Evolutionary conservation across 2,329 filamentous ascomycete genomes (phyloP), one percentile per base, ranked within the genome.

Genomic region (Alternaria dauci): DNA sequence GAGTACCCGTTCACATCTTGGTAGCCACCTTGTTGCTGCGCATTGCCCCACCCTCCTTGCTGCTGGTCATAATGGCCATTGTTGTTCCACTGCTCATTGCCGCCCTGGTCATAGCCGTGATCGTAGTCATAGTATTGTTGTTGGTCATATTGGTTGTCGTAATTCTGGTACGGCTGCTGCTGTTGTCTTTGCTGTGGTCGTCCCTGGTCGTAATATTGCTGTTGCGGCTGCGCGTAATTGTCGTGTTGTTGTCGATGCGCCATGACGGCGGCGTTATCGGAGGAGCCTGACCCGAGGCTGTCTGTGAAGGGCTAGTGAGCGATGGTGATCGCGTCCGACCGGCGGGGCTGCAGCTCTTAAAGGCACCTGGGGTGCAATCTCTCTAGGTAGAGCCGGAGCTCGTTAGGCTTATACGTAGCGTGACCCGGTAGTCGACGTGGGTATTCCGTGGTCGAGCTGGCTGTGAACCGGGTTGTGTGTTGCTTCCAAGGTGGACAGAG

Each of bases 241-340:
- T 72, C 69, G 64, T 77, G 69, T 52, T 75, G 75, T 63, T 79
- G 76, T 63, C 79, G 77, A 68, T 81, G 79, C 25, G 79, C 79
- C 79, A 81, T 81, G 59, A 59, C 62, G 68, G 65, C 60, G 52
- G 55, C 57, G 52, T 61, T 65, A 62, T 64, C 60, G 64, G 61
- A 39, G 52, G 38, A 56, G 63, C 65, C 59, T 58, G 61, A 26
- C 65, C 64, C 60, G 67, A 60, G 61, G 65, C 63, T 55, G 60
- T 62, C 59, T 61, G 50, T 62, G 52, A 52, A 57, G 62, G 62
- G 59, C 67, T 71, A 68, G 65, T 47, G 61, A 66, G 62, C 59
- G 65, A 51, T 52, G 65, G 52, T 65, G 68, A 63, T 59, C 62
- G 69, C 66, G 64, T 70, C 63, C 59, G 66, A 71, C 60, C 53